Conservation (phyloP, 2,329 filamentous ascomycete genomes). For the Neonectria coccinea region DNA sequence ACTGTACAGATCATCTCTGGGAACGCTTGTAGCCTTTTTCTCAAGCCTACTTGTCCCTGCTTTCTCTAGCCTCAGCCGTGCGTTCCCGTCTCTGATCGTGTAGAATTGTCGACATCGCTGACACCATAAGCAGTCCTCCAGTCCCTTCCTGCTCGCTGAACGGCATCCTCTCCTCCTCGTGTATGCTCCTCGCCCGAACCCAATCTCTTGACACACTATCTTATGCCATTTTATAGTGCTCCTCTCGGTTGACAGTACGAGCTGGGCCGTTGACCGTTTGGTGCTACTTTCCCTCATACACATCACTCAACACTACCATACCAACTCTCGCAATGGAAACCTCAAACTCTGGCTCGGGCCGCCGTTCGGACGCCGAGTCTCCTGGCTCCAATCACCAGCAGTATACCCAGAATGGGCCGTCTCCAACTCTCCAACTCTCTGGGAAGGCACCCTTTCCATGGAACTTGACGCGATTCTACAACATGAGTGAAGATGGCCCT, state of each 20-base stretch:
- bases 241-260: conserved; percentile 24
- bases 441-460: conserved; percentile 38
- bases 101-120: conserved; percentile 10
- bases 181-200: not conserved
- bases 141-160: not conserved
- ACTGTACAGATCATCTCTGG: not conserved
- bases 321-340: conserved; percentile 12
- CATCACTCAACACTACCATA: not conserved
- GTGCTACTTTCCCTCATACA: not conserved
- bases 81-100: not conserved
- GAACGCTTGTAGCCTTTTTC: not conserved
- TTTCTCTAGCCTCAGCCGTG: conserved; percentile 7
- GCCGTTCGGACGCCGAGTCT: conserved; percentile 11
- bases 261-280: conserved; percentile 6
- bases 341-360: conserved; percentile 14
- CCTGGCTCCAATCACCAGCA: conserved; percentile 16
- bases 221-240: conserved; percentile 5
- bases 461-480: conserved; percentile 52
- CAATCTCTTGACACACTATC: not conserved
- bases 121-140: conserved; percentile 10
- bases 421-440: conserved; percentile 9
- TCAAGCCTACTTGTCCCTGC: not conserved
- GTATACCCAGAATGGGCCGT: conserved; percentile 6
- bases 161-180: not conserved
- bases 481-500: conserved; percentile 53